Base-by-base conservation (phyloP, 2,329 filamentous ascomycete genomes). In the Anthostomella pinea region DNA sequence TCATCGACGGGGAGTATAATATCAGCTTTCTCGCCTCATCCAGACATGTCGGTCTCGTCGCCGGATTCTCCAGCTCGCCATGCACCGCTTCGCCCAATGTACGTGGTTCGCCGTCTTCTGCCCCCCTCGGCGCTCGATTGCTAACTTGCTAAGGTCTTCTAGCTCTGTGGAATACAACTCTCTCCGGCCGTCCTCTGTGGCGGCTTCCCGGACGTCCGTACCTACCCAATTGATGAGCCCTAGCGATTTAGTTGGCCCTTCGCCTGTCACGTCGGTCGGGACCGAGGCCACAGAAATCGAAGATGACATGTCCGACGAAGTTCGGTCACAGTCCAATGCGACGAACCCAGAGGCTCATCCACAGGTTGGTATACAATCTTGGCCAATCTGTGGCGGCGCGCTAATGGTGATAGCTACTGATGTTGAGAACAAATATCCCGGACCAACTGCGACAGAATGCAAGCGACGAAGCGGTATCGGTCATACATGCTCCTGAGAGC, bases 401-500 rank as follows among this genome's bases (percentile, higher is more conserved):
- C n/a, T n/a, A n/a, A n/a, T n/a, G n/a, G n/a, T n/a, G n/a, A n/a
- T n/a, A n/a, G n/a, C n/a, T n/a, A n/a, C n/a, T n/a, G 31, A 48
- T 75, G 66, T 62, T 81, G 11, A 68, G 66, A 34, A 83, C 79
- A 4, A 75, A 72, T 43, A 53, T 83, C 8, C 65, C 77, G 3
- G 76, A 79, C 26, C 67, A 72, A 41, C 54, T 83, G 59, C 68
- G 81, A 57, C 72, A 73, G 33, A 66, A 68, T 35, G 75, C 75
- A 16, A 81, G 81, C 43, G 87, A 95, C 48, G 87, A 90, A 49
- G 83, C 88, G 16, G 76, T 87, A 35, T 96, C 90, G 1, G 90
- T 95, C 36, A 95, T 96, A 50, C 90, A 95, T 69, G 87, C 87
- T 11, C 89, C 90, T 0, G 75, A 87, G 47, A 87, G 84, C 44